Conservation (phyloP, 768 basidiomycete genomes). For the Mycena venus region DNA sequence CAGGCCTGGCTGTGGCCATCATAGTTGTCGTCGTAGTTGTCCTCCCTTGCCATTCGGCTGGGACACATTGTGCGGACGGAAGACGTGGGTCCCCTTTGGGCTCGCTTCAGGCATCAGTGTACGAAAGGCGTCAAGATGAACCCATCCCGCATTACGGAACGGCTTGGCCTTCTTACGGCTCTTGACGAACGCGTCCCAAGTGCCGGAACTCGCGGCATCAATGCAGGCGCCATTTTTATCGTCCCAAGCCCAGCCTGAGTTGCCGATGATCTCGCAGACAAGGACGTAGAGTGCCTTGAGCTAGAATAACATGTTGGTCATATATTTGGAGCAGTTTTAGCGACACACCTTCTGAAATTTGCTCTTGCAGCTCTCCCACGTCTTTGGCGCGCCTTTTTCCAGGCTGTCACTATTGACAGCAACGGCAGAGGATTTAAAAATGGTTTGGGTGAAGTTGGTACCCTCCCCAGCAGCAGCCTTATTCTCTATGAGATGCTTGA, state of each 20-base stretch:
- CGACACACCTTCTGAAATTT: neutral
- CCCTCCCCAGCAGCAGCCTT: neutral
- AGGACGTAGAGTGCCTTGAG: neutral
- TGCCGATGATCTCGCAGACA: neutral
- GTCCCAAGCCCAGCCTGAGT: slow-evolving; percentile 34
- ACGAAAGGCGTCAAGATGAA: slow-evolving; percentile 33
- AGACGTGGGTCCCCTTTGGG: slow-evolving; percentile 7
- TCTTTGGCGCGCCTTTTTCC: neutral
- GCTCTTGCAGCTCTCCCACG: neutral
- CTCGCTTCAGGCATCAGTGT: slow-evolving; percentile 31
- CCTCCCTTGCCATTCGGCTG: neutral
- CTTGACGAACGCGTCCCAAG: slow-evolving; percentile 18
- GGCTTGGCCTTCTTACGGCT: slow-evolving; percentile 30
- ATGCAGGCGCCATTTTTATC: slow-evolving; percentile 35
- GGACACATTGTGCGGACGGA: slow-evolving; percentile 9
- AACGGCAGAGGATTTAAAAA: neutral
- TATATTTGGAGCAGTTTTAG: neutral
- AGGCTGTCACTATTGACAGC: neutral
- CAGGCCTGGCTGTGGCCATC: neutral
- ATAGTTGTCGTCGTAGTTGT: too few relatives aligned
- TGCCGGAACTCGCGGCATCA: slow-evolving; percentile 16
- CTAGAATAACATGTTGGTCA: neutral
- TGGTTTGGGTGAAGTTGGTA: neutral
- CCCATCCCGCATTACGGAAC: slow-evolving; percentile 41
- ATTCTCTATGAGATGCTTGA: neutral